Evolutionary conservation across 176 grass and related monocot genomes (phyloP).

Genomic region (Neostapfia colusana): DNA sequence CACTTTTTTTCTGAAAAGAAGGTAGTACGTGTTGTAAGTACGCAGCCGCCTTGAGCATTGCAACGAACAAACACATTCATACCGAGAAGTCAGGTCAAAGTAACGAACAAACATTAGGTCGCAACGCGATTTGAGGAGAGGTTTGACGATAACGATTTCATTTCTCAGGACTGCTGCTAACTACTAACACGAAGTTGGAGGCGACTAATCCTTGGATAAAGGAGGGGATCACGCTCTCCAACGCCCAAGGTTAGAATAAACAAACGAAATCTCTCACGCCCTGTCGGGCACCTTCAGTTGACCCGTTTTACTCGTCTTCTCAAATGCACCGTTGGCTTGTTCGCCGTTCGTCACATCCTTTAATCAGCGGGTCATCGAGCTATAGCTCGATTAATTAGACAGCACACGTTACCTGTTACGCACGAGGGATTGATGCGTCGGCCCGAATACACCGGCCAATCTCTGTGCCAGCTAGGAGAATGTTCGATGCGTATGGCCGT

Average conservation of each 20-base stretch:
- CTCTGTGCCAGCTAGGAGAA: slow-evolving; percentile 43
- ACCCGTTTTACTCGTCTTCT: background rate
- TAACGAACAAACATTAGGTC: background rate
- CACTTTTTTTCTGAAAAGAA: too few relatives aligned
- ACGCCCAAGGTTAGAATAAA: slow-evolving; percentile 2
- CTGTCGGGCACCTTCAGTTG: background rate
- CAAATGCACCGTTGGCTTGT: background rate
- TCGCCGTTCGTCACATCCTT: slow-evolving; percentile 10
- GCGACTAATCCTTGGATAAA: background rate
- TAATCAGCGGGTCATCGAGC: background rate
- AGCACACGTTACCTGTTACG: slow-evolving; percentile 38
- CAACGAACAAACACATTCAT: background rate
- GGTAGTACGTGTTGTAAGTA: background rate
- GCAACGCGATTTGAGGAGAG: slow-evolving; percentile 3
- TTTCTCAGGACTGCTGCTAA: background rate
- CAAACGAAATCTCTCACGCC: slow-evolving; percentile 8
- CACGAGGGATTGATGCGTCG: slow-evolving; percentile 26
- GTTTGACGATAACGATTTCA: background rate
- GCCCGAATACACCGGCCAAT: slow-evolving; percentile 25
- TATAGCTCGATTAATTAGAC: background rate
- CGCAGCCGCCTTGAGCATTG: background rate
- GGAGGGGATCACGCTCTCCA: slow-evolving; percentile 4
- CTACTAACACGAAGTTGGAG: background rate
- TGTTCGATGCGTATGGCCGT: slow-evolving; percentile 19
- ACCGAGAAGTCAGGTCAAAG: background rate